phyloP scores from a whole-genome alignment of 345 rosid genomes.

The Abelmoschus esculentus region DNA sequence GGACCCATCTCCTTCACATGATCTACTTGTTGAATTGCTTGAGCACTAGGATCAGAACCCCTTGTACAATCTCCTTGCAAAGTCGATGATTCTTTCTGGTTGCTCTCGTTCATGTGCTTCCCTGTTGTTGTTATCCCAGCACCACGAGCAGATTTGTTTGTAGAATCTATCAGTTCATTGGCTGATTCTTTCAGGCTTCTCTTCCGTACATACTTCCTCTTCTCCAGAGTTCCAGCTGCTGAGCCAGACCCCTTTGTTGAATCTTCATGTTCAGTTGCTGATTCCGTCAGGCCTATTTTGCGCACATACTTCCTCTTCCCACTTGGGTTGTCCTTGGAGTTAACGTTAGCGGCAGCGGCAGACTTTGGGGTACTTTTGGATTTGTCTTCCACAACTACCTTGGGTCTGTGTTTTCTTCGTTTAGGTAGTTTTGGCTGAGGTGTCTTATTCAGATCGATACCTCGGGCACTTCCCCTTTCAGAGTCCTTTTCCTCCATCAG shows the following conservation, averaged over 20 bases:
- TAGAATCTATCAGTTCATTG: slow-evolving; percentile 22
- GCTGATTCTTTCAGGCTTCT: slow-evolving; percentile 35
- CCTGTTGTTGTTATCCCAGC: slow-evolving; percentile 22
- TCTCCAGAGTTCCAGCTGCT: slow-evolving; percentile 13
- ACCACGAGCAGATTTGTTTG: neutral
- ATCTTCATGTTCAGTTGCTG: slow-evolving; percentile 24
- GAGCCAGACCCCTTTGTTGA: slow-evolving; percentile 4
- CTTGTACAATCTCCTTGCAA: slow-evolving; percentile 21
- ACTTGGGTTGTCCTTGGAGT: slow-evolving; percentile 25
- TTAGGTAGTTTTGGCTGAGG: slow-evolving; percentile 60
- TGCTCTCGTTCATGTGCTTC: slow-evolving; percentile 27
- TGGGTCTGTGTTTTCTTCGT: slow-evolving; percentile 77
- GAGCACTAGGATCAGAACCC: slow-evolving; percentile 3
- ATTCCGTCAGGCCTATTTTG: slow-evolving; percentile 26
- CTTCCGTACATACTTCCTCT: slow-evolving; percentile 37
- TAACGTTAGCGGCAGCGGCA: slow-evolving; percentile 24
- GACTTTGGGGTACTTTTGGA: slow-evolving; percentile 40
- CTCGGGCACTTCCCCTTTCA: slow-evolving; percentile 21
- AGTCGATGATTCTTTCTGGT: slow-evolving; percentile 32
- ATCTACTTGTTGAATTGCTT: slow-evolving; percentile 24
- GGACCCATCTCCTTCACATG: slow-evolving; percentile 1
- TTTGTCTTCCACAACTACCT: slow-evolving; percentile 59
- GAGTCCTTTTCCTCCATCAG: slow-evolving; percentile 26
- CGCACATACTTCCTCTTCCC: slow-evolving; percentile 43
- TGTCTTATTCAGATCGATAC: slow-evolving; percentile 60